Evolutionary conservation across 441 rosid genomes (phyloP), one percentile per base, ranked within the genome.

Genomic region (Adansonia grandidieri): DNA sequence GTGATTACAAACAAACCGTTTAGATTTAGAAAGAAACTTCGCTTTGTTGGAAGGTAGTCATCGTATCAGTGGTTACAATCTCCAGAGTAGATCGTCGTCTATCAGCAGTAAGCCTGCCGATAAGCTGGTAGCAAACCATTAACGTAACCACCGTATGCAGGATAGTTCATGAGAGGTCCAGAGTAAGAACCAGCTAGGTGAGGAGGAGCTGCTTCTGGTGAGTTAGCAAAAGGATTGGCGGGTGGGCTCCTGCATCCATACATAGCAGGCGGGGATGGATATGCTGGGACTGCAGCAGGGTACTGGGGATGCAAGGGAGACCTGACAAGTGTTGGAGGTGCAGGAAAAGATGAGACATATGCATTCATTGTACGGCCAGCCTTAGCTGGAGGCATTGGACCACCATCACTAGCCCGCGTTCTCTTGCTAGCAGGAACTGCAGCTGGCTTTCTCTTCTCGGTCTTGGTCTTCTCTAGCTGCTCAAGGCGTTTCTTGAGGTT

Each of bases 341-440:
- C 87, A 2, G 95, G 97, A 64, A 93, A 93, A 70, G 99, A 96
- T 53, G 98, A 96, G 44, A 96, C 98, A 28, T 92, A 93, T 56
- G 99, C 98, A 71, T 92, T 91, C 37, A 91, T 89, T 83, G 88
- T 78, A 76, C 99, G 97, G 5, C 97, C 99, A 14, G 99, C 99
- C 84, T 96, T 93, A 32, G 98, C 99, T 9, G 99, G 99, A 80
- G 99, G 98, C 97, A 96, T 93, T 24, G 98, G 98, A 65, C 97
- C 98, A 37, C 89, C 92, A 81, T 87, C 91, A 84, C 90, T 91
- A 28, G 97, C 97, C 0, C 99, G 82, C 20, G 97, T 96, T 85
- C 99, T 85, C 79, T 96, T 93, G 87, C 93, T 96, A 1, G 97
- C 98, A 1, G 99, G 98, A 22, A 87, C 93, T 19, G 91, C 89